A percentile compares a stretch with the other conserved stretches of the same genome.
Evolutionary conservation across 2,329 filamentous ascomycete species (phyloP).

Genomic region (Monilinia polystroma): DNA sequence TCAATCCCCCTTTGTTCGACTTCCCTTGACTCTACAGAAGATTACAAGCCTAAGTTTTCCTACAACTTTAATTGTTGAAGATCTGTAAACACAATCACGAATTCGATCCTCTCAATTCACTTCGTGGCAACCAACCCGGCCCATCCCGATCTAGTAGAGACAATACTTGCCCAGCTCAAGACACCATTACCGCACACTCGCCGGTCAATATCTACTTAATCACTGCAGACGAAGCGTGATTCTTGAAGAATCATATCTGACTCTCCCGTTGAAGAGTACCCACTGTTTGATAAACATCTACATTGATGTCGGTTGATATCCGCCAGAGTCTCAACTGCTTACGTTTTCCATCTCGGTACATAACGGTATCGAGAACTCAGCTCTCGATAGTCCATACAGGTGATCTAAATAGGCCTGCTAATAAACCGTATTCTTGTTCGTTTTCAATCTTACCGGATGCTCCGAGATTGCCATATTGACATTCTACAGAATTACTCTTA

Average conservation of each 20-base stretch:
- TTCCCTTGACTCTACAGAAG: background rate
- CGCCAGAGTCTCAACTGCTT: constrained; percentile 53
- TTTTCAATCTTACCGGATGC: constrained; percentile 1
- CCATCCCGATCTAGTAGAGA: too few species aligned
- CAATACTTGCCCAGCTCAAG: background rate
- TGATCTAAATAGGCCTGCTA: constrained; percentile 43
- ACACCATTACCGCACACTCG: background rate
- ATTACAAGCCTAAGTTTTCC: background rate
- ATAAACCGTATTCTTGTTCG: constrained; percentile 38
- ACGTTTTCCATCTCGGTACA: constrained; percentile 55
- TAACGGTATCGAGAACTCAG: constrained; percentile 56
- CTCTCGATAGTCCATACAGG: constrained; percentile 56
- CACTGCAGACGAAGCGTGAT: constrained; percentile 4
- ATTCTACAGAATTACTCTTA: constrained; percentile 8
- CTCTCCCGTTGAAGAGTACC: constrained; percentile 2
- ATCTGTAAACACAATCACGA: background rate
- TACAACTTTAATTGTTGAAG: background rate
- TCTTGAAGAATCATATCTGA: background rate
- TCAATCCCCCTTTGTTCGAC: constrained; percentile 7
- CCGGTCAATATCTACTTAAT: background rate
- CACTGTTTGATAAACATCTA: constrained; percentile 31
- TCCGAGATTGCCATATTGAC: constrained; percentile 30
- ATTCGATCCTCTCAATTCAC: background rate
- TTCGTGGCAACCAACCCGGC: background rate
- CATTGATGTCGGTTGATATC: constrained; percentile 60